Evolutionary conservation across 805 yeast species (phyloP), one percentile per base, ranked within the genome.

Genomic region (Brettanomyces nanus): DNA sequence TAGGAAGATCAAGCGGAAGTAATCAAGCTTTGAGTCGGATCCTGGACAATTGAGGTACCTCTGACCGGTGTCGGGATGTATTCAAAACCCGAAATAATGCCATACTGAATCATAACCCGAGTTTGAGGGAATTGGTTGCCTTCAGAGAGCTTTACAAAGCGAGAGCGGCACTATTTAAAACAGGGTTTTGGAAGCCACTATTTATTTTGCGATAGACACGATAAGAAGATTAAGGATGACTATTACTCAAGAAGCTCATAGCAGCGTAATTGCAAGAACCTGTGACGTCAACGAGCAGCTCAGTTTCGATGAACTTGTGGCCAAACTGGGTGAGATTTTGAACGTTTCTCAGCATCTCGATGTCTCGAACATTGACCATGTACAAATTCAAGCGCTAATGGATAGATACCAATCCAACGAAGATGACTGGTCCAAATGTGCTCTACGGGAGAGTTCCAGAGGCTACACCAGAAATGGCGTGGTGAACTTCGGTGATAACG

Each of bases 401-500:
- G 61, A 63, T 27, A 46, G 49, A 19, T 80, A 79, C 58, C 48
- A 49, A 17, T 66, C 78, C 4, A 46, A 62, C 38, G 71, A 66
- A 39, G 35, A 47, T 3, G 82, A 80, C 43, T 80, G 89, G 89
- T 51, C 50, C 29, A 61, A 62, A 42, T 80, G 60, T 58, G 85
- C 84, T 4, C 61, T 71, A 26, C 62, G 59, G 25, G 85, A 80
- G 47, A 47, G 62, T 7, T 51, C 68, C 23, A 53, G 73, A 42
- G 64, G 63, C 40, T 80, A 80, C 51, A 69, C 77, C 18, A 57
- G 87, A 40, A 85, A 83, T 52, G 95, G 95, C 2, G 72, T 90
- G 21, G 75, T 71, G 27, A 77, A 81, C 50, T 70, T 85, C 47
- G 83, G 84, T 56, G 71, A 71, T 14, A 75, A 74, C 49, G 95